Percentiles rank a stretch among this genome's conserved stretches.
phyloP scores from a whole-genome alignment of 2,329 filamentous ascomycete genomes.

The Colletotrichum tanaceti region DNA sequence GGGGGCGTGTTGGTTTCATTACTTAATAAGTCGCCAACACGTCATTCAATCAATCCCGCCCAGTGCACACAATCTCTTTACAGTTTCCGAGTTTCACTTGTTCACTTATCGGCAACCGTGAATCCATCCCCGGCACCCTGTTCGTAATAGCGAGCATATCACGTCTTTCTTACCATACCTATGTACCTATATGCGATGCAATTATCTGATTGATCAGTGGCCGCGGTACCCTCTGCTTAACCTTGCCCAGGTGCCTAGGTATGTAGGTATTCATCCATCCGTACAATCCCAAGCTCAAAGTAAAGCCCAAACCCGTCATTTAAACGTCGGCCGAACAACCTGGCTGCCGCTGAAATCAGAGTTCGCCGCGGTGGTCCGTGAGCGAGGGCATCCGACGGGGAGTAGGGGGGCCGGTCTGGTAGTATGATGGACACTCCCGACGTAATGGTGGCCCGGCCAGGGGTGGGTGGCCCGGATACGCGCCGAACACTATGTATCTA shows the following conservation, averaged over 20 bases:
- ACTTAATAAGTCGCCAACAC: not conserved
- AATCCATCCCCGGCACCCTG: not conserved
- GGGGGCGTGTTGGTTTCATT: conserved; percentile 3
- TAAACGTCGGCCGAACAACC: not conserved
- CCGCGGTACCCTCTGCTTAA: no score
- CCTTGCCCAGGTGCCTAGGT: no score
- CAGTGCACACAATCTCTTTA: conserved; percentile 4
- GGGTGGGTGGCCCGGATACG: conserved; percentile 11
- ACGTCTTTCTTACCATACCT: no score
- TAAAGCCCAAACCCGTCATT: no score
- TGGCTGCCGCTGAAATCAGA: not conserved
- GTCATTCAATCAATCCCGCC: not conserved
- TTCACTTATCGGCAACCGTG: not conserved
- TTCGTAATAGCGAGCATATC: not conserved
- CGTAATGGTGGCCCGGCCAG: conserved; percentile 6
- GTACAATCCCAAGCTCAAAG: no score
- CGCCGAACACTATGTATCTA: conserved; percentile 22
- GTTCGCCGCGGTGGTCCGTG: not conserved
- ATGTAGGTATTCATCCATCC: no score
- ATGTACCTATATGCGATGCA: no score
- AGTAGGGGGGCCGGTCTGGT: conserved; percentile 4
- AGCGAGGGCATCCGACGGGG: not conserved
- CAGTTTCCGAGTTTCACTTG: conserved; percentile 15
- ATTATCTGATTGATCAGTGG: no score
- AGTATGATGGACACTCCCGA: conserved; percentile 19